phyloP scores from a whole-genome alignment of 768 basidiomycete genomes.

The Kwoniella sp. region DNA sequence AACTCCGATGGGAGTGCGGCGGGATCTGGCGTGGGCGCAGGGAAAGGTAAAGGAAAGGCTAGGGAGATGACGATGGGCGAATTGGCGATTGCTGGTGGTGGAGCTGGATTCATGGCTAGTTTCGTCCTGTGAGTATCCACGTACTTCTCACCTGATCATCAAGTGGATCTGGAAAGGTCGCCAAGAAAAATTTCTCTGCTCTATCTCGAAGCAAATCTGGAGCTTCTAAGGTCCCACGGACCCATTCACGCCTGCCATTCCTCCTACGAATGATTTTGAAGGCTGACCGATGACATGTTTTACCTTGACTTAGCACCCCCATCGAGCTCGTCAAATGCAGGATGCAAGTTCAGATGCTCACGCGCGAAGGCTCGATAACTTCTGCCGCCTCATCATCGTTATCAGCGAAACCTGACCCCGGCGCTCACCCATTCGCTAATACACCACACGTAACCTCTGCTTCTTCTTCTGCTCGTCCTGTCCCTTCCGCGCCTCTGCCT shows the following conservation, averaged over 20 bases:
- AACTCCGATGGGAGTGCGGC: conserved; percentile 11
- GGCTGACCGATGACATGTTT: background rate
- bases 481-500: too few relatives aligned
- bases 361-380: conserved; percentile 51
- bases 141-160: too few relatives aligned
- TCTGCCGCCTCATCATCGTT: conserved; percentile 1
- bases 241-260: too few relatives aligned
- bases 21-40: background rate
- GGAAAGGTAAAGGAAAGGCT: conserved; percentile 41
- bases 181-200: too few relatives aligned
- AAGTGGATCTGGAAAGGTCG: too few relatives aligned
- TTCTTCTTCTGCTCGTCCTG: conserved; percentile 15
- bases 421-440: conserved; percentile 24
- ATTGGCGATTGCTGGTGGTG: conserved; percentile 75
- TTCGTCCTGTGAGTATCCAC: conserved; percentile 81
- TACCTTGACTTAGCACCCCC: conserved; percentile 67
- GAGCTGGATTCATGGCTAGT: conserved; percentile 83
- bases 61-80: conserved; percentile 59
- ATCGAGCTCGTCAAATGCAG: conserved; percentile 95
- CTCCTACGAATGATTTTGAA: background rate
- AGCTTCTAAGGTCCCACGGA: too few relatives aligned
- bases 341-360: conserved; percentile 94
- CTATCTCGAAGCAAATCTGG: too few relatives aligned
- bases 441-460: conserved; percentile 23
- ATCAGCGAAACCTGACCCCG: conserved; percentile 16